Percentiles rank a stretch among this genome's conserved stretches.
These are phyloP conservation scores for Kappamyces sp. DNA, from an alignment of 192 early-diverging fungal species.

Conservation along the genomic window DNA sequence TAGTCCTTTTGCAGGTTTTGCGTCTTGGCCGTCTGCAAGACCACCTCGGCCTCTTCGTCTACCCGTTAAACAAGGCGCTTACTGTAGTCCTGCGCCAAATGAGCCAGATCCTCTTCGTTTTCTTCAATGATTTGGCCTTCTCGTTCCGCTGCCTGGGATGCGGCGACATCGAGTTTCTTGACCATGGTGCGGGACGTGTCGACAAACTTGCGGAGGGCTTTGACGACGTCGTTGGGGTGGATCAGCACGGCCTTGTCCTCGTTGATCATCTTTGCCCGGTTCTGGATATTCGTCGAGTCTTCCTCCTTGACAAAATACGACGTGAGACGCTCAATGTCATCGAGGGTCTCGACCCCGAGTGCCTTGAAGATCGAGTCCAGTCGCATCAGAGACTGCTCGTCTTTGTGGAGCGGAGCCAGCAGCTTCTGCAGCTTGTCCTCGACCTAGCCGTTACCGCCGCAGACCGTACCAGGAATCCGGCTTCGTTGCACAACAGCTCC, in stretches of 20 bases:
- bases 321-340: constrained; percentile 45
- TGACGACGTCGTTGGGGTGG: constrained; percentile 45
- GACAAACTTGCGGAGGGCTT: constrained; percentile 35
- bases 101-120: too few species aligned
- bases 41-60: constrained; percentile 23
- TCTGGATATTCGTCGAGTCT: background rate
- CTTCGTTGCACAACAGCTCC: constrained; percentile 48
- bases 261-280: constrained; percentile 10
- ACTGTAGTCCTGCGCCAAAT: too few species aligned
- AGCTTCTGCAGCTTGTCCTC: constrained; percentile 58
- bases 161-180: background rate
- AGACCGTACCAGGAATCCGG: constrained; percentile 39
- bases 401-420: constrained; percentile 39
- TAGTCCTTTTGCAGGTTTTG: constrained; percentile 36
- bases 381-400: constrained; percentile 51
- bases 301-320: constrained; percentile 30
- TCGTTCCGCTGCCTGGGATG: too few species aligned
- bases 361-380: constrained; percentile 57
- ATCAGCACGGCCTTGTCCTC: constrained; percentile 24
- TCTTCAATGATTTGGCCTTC: too few species aligned
- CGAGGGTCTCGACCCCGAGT: constrained; percentile 45
- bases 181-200: constrained; percentile 25
- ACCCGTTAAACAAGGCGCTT: background rate
- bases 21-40: background rate
- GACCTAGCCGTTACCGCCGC: constrained; percentile 14